A percentile compares a stretch with the other conserved stretches of the same genome.
Evolutionary conservation across 805 yeast genomes (phyloP).

Genomic region (Maudiozyma turicensis): DNA sequence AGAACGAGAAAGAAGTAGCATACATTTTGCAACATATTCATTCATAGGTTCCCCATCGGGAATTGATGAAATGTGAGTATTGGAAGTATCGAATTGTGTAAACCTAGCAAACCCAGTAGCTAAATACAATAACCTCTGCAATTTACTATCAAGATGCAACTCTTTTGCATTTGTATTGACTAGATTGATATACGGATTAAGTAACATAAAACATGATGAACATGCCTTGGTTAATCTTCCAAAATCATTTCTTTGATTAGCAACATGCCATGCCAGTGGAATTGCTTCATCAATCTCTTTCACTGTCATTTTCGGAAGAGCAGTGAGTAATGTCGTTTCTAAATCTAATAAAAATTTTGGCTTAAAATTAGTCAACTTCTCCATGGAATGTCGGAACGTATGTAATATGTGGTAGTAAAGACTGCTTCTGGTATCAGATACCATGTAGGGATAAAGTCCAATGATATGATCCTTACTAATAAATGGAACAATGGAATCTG

Average conservation of each 20-base stretch:
- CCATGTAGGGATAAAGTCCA: conserved; percentile 54
- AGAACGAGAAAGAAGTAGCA: conserved; percentile 44
- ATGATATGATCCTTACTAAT: conserved; percentile 58
- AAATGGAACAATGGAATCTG: conserved; percentile 42
- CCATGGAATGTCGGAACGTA: conserved; percentile 43
- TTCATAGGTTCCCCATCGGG: conserved; percentile 42
- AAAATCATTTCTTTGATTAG: conserved; percentile 38
- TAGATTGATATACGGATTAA: conserved; percentile 37
- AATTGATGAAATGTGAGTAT: conserved; percentile 29
- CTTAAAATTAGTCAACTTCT: conserved; percentile 36
- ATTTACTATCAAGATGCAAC: conserved; percentile 32
- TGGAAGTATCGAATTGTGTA: conserved; percentile 43
- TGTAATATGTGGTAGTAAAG: conserved; percentile 40
- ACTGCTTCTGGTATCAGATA: conserved; percentile 38
- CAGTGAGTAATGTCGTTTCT: conserved; percentile 42
- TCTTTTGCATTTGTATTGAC: conserved; percentile 17
- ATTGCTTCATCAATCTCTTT: conserved; percentile 64
- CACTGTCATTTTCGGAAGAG: conserved; percentile 50
- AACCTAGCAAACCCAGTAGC: conserved; percentile 64
- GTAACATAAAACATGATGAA: conserved; percentile 44
- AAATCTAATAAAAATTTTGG: conserved; percentile 41
- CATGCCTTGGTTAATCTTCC: conserved; percentile 51
- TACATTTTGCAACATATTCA: conserved; percentile 47
- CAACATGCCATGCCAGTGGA: conserved; percentile 55
- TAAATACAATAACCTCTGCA: conserved; percentile 49